phyloP scores from a whole-genome alignment of 148 eudicot species.

The Chenopodium berlandieri region DNA sequence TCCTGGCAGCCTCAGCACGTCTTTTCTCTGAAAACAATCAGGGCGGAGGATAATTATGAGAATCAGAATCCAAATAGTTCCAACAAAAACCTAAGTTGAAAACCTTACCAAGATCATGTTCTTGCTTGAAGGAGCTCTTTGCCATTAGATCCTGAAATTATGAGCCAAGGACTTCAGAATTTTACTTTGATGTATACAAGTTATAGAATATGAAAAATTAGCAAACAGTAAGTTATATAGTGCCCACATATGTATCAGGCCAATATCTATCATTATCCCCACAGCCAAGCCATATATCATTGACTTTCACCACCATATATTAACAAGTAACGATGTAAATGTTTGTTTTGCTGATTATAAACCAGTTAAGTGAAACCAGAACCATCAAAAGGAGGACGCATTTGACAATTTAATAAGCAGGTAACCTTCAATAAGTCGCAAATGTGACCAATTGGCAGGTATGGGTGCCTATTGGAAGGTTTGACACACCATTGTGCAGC shows the following conservation, averaged over 20 bases:
- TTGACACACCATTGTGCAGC: no score
- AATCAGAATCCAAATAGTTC: not conserved
- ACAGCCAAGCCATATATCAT: not conserved
- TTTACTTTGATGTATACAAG: not conserved
- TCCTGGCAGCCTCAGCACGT: slow-evolving; percentile 80
- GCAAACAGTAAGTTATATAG: not conserved
- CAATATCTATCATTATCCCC: not conserved
- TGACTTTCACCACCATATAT: no score
- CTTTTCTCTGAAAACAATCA: slow-evolving; percentile 61
- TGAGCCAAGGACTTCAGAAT: not conserved
- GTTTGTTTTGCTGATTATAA: not conserved
- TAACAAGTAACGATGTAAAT: not conserved
- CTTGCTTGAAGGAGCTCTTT: slow-evolving; percentile 78
- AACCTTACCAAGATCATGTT: slow-evolving; percentile 68
- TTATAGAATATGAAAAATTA: not conserved
- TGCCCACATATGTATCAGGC: not conserved
- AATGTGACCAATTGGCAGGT: no score
- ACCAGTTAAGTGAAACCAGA: not conserved
- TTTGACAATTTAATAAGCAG: not conserved
- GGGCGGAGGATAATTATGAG: not conserved
- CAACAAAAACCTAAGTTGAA: not conserved
- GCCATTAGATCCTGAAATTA: slow-evolving; percentile 55
- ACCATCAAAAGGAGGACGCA: not conserved
- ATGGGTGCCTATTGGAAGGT: no score
- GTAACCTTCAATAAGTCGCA: not conserved